phyloP scores from a whole-genome alignment of 345 rosid genomes.

The Acer saccharum region DNA sequence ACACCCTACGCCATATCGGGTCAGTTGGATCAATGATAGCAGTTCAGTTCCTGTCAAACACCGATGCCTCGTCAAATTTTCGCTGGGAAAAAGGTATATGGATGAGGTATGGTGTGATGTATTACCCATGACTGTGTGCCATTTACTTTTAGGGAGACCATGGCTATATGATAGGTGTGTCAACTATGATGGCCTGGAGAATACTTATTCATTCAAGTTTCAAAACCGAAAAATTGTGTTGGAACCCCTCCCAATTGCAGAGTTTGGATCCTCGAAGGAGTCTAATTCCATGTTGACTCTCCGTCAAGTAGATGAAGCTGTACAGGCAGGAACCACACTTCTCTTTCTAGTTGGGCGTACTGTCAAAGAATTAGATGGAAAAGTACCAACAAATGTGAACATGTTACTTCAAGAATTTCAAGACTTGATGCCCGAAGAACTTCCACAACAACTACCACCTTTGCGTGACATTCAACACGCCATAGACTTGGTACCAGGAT shows the following conservation, averaged over 20 bases:
- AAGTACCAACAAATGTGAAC: too few relatives aligned
- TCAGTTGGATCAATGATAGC: background rate
- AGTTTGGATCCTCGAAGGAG: background rate
- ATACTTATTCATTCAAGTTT: background rate
- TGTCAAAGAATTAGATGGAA: background rate
- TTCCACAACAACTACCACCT: background rate
- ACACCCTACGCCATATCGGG: background rate
- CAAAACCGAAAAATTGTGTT: background rate
- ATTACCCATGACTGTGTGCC: background rate
- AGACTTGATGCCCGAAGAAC: background rate
- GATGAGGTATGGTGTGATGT: constrained; percentile 11
- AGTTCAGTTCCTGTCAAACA: background rate
- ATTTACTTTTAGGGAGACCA: background rate
- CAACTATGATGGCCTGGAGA: background rate
- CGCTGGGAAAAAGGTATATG: background rate
- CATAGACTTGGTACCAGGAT: background rate
- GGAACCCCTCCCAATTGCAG: too few relatives aligned
- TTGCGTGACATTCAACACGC: background rate
- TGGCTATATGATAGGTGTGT: background rate
- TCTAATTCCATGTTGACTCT: background rate
- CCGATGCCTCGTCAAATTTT: background rate
- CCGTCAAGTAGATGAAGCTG: background rate
- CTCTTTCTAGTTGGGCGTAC: background rate
- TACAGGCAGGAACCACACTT: background rate
- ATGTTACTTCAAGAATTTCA: background rate